Conservation (phyloP, 1,284 basidiomycete genomes). For the Xerocomus minutiporus region DNA sequence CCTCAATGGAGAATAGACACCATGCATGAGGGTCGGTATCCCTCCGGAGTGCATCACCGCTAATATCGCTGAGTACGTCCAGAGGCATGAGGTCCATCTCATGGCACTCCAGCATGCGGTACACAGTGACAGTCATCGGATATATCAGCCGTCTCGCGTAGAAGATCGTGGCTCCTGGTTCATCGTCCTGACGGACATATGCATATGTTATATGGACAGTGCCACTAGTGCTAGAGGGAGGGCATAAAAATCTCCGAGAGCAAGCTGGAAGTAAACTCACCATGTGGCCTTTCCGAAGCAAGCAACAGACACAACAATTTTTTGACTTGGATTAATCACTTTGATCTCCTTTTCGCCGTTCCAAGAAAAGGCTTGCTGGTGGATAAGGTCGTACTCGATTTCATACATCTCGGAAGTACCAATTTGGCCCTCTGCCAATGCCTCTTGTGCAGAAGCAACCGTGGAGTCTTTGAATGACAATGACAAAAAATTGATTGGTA, state of each 20-base stretch:
- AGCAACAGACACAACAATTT: constrained; percentile 60
- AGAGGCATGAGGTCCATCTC: constrained; percentile 74
- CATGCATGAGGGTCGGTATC: constrained; percentile 57
- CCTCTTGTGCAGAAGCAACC: constrained; percentile 67
- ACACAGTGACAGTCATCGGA: constrained; percentile 86
- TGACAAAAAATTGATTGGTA: constrained; percentile 82
- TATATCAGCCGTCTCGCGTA: constrained; percentile 81
- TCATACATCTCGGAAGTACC: constrained; percentile 87
- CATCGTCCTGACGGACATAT: constrained; percentile 47
- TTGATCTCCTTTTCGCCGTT: constrained; percentile 48
- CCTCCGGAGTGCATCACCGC: constrained; percentile 27
- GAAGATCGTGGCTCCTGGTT: constrained; percentile 48
- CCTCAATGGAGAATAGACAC: constrained; percentile 83
- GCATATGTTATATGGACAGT: constrained; percentile 83
- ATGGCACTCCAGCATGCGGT: constrained; percentile 85
- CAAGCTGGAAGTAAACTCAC: constrained; percentile 43
- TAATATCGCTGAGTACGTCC: constrained; percentile 36
- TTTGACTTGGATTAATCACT: constrained; percentile 67
- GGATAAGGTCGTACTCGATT: constrained; percentile 78
- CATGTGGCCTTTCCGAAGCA: constrained; percentile 90
- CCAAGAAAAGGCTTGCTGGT: constrained; percentile 82
- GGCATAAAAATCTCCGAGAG: constrained; percentile 2
- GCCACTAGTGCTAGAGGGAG: constrained; percentile 60
- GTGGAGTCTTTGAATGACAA: constrained; percentile 89
- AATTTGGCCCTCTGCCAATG: constrained; percentile 75